phyloP scores from a whole-genome alignment of 2,329 filamentous ascomycete species.

The Ilyonectria robusta region DNA sequence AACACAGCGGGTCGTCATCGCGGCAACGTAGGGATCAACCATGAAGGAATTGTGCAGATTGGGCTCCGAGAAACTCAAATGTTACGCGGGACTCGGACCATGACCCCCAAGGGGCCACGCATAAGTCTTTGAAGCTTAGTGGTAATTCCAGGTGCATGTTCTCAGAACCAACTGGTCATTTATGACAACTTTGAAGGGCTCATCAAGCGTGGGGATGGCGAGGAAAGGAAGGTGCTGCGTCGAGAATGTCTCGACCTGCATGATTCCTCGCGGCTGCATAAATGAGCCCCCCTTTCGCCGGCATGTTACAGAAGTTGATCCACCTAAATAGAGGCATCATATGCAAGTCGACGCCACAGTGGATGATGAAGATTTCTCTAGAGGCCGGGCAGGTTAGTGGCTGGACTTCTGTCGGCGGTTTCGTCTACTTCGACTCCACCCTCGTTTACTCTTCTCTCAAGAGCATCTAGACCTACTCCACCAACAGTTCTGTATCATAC shows the following conservation, averaged over 20 bases:
- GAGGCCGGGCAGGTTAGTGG: not conserved
- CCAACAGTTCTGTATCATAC: not conserved
- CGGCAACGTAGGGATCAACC: not conserved
- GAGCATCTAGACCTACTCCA: not conserved
- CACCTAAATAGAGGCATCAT: not conserved
- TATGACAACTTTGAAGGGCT: not conserved
- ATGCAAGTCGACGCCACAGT: conserved; percentile 1
- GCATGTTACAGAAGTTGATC: not conserved
- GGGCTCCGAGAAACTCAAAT: not conserved
- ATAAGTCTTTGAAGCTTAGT: not conserved
- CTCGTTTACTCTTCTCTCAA: not conserved
- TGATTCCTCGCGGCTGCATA: not conserved
- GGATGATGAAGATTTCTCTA: conserved; percentile 1
- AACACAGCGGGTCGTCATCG: not conserved
- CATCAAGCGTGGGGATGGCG: not conserved
- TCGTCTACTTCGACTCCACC: not conserved
- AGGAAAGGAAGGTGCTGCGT: not conserved
- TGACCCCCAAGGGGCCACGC: not conserved
- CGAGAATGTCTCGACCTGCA: not conserved
- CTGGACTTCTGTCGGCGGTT: not conserved
- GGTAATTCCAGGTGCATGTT: not conserved
- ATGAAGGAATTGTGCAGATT: not conserved
- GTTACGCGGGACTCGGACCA: not conserved
- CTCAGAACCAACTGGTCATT: not conserved
- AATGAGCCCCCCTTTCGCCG: not conserved